Evolutionary conservation across 2,329 filamentous ascomycete genomes (phyloP), one percentile per base, ranked within the genome.

Genomic region (Hymenotorrendiella dingleyae): DNA sequence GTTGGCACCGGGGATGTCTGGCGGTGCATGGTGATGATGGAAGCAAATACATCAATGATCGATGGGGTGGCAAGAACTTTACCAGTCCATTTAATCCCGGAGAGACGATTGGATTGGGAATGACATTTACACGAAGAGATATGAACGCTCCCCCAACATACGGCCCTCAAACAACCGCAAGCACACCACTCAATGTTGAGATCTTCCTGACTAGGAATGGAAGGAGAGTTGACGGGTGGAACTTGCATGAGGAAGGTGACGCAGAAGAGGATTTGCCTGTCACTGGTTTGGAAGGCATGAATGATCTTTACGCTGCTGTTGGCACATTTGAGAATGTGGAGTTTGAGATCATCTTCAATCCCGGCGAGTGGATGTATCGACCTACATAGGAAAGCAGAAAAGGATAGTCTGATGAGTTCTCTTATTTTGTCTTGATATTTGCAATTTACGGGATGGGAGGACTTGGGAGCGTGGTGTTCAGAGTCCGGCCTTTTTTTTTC

Each of bases 11-110:
- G 24, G 86, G 76, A 14, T 83, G 78, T 49, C 57, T 90, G 11
- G 86, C 72, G 1, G 78, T 91, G n/a, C 86, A 91, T 60, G 80
- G 82, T 35, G 86, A 91, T 61, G 86, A 91, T 61, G 86, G 86
- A 0, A 74, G 82, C 54, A 75, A 76, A 61, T 93, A 84, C 60
- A 72, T 88, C 55, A 87, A 89, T 58, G 83, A 91, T 60, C 71
- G 72, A 6, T 84, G 75, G 69, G 86, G 86, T 17, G 86, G 86
- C 14, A 76, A 76, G 49, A 70, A 78, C 43, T 90, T 90, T 49
- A 80, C 80, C 0, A 54, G 60, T 8, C 70, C 78, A 4, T 89
- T 89, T 58, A 61, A 64, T n/a, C 64, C 65, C 0, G 82, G 82
- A 12, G 77, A 87, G 54, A 80, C 76, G 4, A 71, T 86, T 8